Percentiles rank a stretch among this genome's conserved stretches.
Conservation (phyloP, 331 rosid species). For the Telfairia occidentalis region DNA sequence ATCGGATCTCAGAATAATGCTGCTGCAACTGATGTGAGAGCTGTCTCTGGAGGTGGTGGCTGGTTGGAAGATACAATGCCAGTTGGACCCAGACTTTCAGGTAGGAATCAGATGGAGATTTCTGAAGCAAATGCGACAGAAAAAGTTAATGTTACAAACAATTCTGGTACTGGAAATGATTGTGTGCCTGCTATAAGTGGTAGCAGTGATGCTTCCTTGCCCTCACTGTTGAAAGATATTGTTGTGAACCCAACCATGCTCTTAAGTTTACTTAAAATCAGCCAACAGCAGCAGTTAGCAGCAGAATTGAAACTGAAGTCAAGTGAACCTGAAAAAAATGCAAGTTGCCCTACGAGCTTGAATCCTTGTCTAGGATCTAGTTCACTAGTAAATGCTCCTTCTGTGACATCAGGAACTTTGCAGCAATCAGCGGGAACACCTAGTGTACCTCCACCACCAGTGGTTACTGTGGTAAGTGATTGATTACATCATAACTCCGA, state of each 20-base stretch:
- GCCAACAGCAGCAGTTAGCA: slow-evolving; percentile 41
- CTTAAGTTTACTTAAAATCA: slow-evolving; percentile 40
- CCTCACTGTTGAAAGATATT: slow-evolving; percentile 48
- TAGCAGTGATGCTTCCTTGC: slow-evolving; percentile 33
- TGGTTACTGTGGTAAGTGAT: slow-evolving; percentile 46
- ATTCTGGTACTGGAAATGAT: slow-evolving; percentile 38
- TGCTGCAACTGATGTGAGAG: slow-evolving; percentile 25
- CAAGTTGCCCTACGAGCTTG: slow-evolving; percentile 14
- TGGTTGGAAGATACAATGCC: slow-evolving; percentile 50
- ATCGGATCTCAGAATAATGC: slow-evolving; percentile 31
- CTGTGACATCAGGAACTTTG: slow-evolving; percentile 30
- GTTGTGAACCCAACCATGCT: slow-evolving; percentile 76
- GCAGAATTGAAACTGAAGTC: slow-evolving; percentile 45
- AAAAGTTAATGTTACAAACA: slow-evolving; percentile 13
- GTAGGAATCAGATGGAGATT: slow-evolving; percentile 37
- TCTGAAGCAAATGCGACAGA: slow-evolving; percentile 32
- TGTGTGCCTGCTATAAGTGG: slow-evolving; percentile 18
- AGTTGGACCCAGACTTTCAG: slow-evolving; percentile 33
- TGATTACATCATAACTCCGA: not conserved
- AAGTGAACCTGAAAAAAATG: slow-evolving; percentile 31
- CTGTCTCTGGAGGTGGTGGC: slow-evolving; percentile 45
- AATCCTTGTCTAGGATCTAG: slow-evolving; percentile 33
- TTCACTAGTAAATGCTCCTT: slow-evolving; percentile 35
- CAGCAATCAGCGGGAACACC: slow-evolving; percentile 44
- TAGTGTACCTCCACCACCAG: slow-evolving; percentile 35